A percentile compares a stretch with the other conserved stretches of the same genome.
phyloP scores from a whole-genome alignment of 495 filamentous ascomycete species.

The Aspergillus baeticus region DNA sequence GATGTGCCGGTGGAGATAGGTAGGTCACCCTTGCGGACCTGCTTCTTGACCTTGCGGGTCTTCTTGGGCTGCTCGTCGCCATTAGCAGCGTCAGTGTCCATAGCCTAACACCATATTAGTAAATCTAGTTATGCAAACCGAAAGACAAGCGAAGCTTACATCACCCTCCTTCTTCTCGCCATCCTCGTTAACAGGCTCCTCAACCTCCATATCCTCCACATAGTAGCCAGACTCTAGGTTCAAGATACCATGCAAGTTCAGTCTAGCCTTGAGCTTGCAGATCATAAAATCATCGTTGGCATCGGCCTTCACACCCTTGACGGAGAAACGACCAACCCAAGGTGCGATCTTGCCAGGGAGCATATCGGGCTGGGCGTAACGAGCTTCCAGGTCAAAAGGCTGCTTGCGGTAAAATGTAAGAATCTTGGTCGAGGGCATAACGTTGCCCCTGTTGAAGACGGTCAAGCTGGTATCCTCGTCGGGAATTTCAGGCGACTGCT shows the following conservation, averaged over 20 bases:
- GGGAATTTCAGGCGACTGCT: constrained; percentile 96
- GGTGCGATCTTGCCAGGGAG: constrained; percentile 91
- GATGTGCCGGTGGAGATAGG: constrained; percentile 82
- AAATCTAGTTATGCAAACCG: neutral
- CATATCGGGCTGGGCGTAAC: constrained; percentile 80
- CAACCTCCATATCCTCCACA: constrained; percentile 96
- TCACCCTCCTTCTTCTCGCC: constrained; percentile 58
- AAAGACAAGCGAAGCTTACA: constrained; percentile 51
- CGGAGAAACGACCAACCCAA: constrained; percentile 95
- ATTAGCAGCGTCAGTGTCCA: constrained; percentile 77
- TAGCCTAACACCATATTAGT: constrained; percentile 59
- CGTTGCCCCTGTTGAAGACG: constrained; percentile 96
- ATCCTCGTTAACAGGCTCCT: constrained; percentile 79
- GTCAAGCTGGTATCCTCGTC: constrained; percentile 98
- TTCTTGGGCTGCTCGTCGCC: constrained; percentile 78
- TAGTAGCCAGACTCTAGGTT: constrained; percentile 98
- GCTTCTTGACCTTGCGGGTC: constrained; percentile 99
- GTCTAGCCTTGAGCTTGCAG: constrained; percentile 97
- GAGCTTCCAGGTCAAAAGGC: constrained; percentile 93
- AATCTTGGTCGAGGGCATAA: constrained; percentile 98
- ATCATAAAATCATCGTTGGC: constrained; percentile 95
- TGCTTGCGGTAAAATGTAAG: constrained; percentile 99
- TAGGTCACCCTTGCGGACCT: constrained; percentile 95
- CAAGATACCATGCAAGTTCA: constrained; percentile 94
- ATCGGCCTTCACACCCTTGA: constrained; percentile 85